Base-by-base conservation (phyloP, 2,329 filamentous ascomycete genomes). In the Aspergillus luchuensis region DNA sequence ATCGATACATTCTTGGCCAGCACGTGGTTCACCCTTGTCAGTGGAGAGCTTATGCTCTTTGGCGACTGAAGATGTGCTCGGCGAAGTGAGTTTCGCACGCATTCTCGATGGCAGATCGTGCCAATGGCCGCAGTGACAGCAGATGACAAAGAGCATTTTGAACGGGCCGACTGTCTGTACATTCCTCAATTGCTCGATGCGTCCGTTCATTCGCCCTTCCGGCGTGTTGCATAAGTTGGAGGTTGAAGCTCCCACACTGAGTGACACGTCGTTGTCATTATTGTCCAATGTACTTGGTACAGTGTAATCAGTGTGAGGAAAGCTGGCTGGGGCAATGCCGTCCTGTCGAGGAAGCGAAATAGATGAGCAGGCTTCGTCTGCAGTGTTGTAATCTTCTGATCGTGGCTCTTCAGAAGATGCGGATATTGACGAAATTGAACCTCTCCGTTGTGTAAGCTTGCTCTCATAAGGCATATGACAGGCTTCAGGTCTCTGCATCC, bases 91-190 rank as follows among this genome's bases (percentile, higher is more conserved):
- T 55, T 68, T 76, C 48, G 74, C 70, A 62, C 78, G 78, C 19
- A 75, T 64, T 33, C 76, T 72, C 11, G 75, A 72, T 2, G 78
- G 78, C 61, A 78, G 70, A 55, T 79, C 76, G 61, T 80, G 77
- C 77, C 77, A 80, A 62, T 72, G 75, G 49, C 73, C 74, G 69
- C 78, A 80, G 56, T 72, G 69, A 60, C 78, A 80, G 62, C 78
- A 80, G 43, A 80, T 77, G 17, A 79, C 75, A 58, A 80, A 79
- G 11, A 77, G 59, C 57, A 79, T 80, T 23, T 69, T 67, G 45
- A 79, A 61, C 8, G 69, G 55, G 55, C 72, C 68, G 28, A 66
- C 64, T 21, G 65, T 59, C 23, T 54, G 58, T 17, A 56, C 38
- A 19, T 47, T 8, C 25, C 62, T 69, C 15, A 53, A n/a, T 23